Evolutionary conservation across 208 protist species (phyloP).

Genomic region (Wallacemonas sp.): DNA sequence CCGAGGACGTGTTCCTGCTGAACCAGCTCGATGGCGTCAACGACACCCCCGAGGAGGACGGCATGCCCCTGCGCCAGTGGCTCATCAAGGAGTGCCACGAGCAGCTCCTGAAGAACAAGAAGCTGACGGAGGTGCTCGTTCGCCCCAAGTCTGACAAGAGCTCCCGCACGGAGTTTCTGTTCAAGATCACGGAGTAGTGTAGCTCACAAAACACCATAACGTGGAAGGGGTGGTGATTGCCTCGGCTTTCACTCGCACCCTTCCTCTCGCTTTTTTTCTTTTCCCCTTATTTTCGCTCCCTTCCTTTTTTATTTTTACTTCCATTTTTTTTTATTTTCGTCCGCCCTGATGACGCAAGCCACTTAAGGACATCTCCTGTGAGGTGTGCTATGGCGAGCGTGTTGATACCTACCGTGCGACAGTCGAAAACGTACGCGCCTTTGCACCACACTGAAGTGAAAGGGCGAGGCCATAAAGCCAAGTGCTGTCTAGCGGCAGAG

Average conservation of each 20-base stretch:
- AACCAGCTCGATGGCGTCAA: constrained; percentile 67
- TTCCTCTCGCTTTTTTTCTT: constrained; percentile 17
- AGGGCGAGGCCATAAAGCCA: no score
- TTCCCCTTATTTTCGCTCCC: constrained; percentile 3
- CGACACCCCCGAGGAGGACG: constrained; percentile 67
- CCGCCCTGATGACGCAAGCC: neutral
- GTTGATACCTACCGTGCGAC: no score
- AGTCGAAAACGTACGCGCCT: neutral
- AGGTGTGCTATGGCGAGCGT: no score
- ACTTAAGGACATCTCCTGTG: no score
- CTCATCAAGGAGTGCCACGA: constrained; percentile 44
- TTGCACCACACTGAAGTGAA: no score
- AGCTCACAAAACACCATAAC: constrained; percentile 1
- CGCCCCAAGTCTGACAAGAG: constrained; percentile 52
- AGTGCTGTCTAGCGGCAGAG: no score
- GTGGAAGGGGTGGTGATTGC: neutral
- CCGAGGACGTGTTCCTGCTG: constrained; percentile 49
- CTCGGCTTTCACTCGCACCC: neutral
- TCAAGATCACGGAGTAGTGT: constrained; percentile 28
- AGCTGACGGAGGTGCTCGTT: constrained; percentile 34
- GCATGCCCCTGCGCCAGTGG: constrained; percentile 72
- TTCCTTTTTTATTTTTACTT: constrained; percentile 11
- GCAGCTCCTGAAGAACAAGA: constrained; percentile 44
- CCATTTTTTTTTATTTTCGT: neutral
- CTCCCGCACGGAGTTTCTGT: constrained; percentile 35